Conservation (phyloP, 202 grass and related monocot genomes). For the Zizania palustris region DNA sequence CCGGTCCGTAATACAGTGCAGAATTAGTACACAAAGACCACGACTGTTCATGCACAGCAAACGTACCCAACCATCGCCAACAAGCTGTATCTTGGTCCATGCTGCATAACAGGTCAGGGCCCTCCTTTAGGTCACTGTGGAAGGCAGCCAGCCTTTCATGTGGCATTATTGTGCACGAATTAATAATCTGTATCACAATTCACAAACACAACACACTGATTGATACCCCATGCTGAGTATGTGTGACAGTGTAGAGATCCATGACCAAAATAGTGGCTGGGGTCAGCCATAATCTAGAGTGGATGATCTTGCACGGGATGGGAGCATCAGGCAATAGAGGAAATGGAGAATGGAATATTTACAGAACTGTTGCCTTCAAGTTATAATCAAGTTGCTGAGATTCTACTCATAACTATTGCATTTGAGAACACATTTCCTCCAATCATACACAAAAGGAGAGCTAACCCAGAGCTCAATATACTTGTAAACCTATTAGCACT, state of each 20-base stretch:
- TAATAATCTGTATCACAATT: conserved; percentile 28
- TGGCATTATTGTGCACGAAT: conserved; percentile 37
- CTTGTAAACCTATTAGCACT: conserved; percentile 65
- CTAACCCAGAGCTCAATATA: conserved; percentile 42
- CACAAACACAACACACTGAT: conserved; percentile 27
- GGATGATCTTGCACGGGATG: background rate
- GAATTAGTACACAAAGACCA: conserved; percentile 14
- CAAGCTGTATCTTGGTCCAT: background rate
- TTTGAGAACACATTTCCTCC: conserved; percentile 21
- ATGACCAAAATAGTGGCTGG: background rate
- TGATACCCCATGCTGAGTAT: conserved; percentile 12
- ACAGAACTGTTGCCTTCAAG: background rate
- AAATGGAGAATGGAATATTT: background rate
- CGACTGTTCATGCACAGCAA: background rate
- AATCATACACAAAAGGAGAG: conserved; percentile 43
- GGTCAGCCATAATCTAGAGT: background rate
- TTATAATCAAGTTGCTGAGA: background rate
- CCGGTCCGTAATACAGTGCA: background rate
- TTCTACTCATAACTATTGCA: background rate
- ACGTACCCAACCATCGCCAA: background rate
- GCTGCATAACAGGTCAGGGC: conserved; percentile 23
- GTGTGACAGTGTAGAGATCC: conserved; percentile 39
- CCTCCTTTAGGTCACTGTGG: background rate
- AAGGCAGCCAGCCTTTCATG: conserved; percentile 21
- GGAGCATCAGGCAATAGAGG: background rate